Evolutionary conservation across 192 early-diverging fungal species (phyloP), one percentile per base, ranked within the genome.

Genomic region (Backusella westeae): DNA sequence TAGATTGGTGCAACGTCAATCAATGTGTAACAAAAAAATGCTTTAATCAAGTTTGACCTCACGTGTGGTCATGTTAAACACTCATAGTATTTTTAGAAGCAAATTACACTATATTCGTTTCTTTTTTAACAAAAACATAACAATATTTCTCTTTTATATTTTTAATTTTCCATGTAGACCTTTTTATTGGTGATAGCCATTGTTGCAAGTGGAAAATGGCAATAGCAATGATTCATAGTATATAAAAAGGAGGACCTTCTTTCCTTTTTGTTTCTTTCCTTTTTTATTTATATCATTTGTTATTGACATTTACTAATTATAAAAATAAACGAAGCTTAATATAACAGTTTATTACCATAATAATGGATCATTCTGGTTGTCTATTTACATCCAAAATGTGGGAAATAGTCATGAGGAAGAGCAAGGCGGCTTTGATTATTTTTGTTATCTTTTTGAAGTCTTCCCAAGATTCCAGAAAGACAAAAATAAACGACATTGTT

Each of bases 1-100:
- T 63, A 63, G 56, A 63, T 63, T 63, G 21, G 56, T 63, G 56
- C 26, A 63, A 63, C 56, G 56, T 63, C 21, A 63, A 63, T 63
- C 56, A 63, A 12, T 14, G 56, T 26, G 56, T 63, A 29, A 63
- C 56, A 23, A 2, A 1, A 4, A 0, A 8, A 3, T 32, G 23
- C 9, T 63, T 63, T 4, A 63, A 63, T 63, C 4, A 23, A 49
- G 56, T 63, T 3, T 63, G 56, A 63, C 56, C 56, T 63, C 56
- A 63, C 56, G 56, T 63, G 56, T 63, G 9, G 56, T 26, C 56
- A 63, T 23, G 26, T 63, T 63, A 26, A 63, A 10, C 56, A 63
- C 56, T 32, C 6, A 29, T 63, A 29, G 56, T 63, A 63, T 63
- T 63, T 63, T 63, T 63, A 63, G 56, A 63, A 63, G 56, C 56